A percentile compares a stretch with the other conserved stretches of the same genome.
phyloP scores from a whole-genome alignment of 1,284 basidiomycete species.

The Rhodotorula glutinis region DNA sequence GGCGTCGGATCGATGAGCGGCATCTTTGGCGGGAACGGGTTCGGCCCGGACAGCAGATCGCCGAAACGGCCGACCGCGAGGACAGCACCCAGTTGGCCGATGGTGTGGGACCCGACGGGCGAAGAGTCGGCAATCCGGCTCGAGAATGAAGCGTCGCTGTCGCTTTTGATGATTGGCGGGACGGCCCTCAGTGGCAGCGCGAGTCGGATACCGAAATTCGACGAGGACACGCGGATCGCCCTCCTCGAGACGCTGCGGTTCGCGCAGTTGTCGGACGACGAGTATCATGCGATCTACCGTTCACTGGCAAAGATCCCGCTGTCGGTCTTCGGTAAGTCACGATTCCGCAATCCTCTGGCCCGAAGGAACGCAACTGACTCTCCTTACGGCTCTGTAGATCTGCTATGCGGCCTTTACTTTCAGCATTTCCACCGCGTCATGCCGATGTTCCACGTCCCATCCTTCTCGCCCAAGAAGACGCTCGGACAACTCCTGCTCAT shows the following conservation, averaged over 20 bases:
- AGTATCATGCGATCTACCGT: constrained; percentile 11
- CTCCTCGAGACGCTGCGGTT: constrained; percentile 22
- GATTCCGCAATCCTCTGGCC: background rate
- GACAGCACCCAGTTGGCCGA: background rate
- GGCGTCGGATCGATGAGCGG: no score
- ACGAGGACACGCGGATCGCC: constrained; percentile 15
- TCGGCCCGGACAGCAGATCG: no score
- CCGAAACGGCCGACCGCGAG: background rate
- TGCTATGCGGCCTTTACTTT: constrained; percentile 14
- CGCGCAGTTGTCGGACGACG: constrained; percentile 1
- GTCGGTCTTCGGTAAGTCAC: constrained; percentile 4
- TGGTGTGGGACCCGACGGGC: constrained; percentile 3
- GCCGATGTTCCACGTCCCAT: constrained; percentile 15
- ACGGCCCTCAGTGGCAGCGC: no score
- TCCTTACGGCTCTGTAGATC: background rate
- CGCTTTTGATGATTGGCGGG: background rate
- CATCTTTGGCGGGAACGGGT: no score
- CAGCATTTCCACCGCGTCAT: constrained; percentile 9
- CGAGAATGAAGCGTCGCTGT: constrained; percentile 5
- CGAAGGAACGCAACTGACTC: no score
- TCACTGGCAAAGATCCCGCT: constrained; percentile 8
- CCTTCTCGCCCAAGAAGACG: constrained; percentile 20
- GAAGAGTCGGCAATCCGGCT: constrained; percentile 5
- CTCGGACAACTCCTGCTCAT: constrained; percentile 19
- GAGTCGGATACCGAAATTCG: background rate